Evolutionary conservation across 805 yeast genomes (phyloP), one percentile per base, ranked within the genome.

Genomic region (Candida insectalens): DNA sequence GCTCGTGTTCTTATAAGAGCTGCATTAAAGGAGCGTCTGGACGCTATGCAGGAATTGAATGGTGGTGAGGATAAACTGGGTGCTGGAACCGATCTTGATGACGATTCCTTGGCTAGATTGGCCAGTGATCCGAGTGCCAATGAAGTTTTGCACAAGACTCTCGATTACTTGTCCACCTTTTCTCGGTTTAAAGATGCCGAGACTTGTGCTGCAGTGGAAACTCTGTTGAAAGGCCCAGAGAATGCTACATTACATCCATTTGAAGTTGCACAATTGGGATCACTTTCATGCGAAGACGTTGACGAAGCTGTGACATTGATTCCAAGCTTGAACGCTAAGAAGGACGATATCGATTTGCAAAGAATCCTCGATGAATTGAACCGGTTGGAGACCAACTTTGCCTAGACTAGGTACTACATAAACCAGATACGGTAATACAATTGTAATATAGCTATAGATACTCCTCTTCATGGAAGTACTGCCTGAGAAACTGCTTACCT

Each of bases 291-390:
- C 59, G 98, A 89, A 51, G 96, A 89, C 42, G 87, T 94, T 5
- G 98, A 74, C 51, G 98, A 92, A 63, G 97, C 97, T 25, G 84
- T 84, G 59, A 83, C 96, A 13, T 67, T 92, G 49, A 79, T 92
- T 38, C 96, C 98, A 30, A 82, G 95, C 57, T 67, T 92, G 51
- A 69, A 73, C 17, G 74, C 70, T 40, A 88, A 88, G 57, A 85
- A 83, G 34, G 72, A 82, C 7, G 94, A 87, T 44, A 82, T 83
- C 28, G 96, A 88, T 51, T 62, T 92, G 39, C 95, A 87, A 56
- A 77, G 83, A 31, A 69, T 89, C 36, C 66, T 92, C 45, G 94
- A 88, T 45, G 96, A 92, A 62, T 67, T 89, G 51, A 74, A 94
- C 44, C 74, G 74, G 48, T 55, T 72, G 34, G 79, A 72, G 45